Conservation (phyloP, 306 rosid genomes). For the Hippophae rhamnoides region DNA sequence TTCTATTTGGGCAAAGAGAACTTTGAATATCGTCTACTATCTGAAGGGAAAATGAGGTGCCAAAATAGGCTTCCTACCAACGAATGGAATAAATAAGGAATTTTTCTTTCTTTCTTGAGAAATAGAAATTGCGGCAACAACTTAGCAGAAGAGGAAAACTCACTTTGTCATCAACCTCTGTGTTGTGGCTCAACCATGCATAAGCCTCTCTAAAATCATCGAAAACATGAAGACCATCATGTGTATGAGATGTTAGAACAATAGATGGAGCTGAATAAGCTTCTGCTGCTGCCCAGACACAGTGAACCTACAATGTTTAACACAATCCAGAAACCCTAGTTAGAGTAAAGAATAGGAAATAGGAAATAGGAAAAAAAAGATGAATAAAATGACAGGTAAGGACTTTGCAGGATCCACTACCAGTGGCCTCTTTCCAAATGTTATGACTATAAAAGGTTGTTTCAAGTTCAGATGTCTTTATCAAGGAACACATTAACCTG, state of each 20-base stretch:
- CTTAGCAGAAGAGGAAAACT: constrained; percentile 23
- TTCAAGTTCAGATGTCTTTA: too few relatives aligned
- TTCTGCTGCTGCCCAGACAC: constrained; percentile 99
- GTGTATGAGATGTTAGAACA: constrained; percentile 78
- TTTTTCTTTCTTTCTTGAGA: background rate
- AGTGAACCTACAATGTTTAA: constrained; percentile 57
- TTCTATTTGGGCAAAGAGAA: too few relatives aligned
- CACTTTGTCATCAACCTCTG: constrained; percentile 95
- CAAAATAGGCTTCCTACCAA: too few relatives aligned
- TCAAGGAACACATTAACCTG: too few relatives aligned
- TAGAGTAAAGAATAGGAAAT: background rate
- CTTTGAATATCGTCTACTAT: too few relatives aligned
- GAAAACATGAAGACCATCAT: constrained; percentile 92
- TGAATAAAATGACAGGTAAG: background rate
- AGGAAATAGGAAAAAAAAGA: background rate
- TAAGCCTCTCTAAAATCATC: constrained; percentile 99
- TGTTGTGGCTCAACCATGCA: constrained; percentile 98
- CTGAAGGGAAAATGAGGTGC: too few relatives aligned
- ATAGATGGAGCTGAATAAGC: constrained; percentile 99
- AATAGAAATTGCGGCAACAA: background rate
- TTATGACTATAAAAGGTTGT: too few relatives aligned
- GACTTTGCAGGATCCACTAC: background rate
- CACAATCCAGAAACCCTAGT: constrained; percentile 4
- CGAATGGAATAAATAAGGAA: too few relatives aligned
- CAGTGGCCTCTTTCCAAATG: too few relatives aligned